Conservation (phyloP, 768 basidiomycete genomes). For the Pleurotus ostreatus region DNA sequence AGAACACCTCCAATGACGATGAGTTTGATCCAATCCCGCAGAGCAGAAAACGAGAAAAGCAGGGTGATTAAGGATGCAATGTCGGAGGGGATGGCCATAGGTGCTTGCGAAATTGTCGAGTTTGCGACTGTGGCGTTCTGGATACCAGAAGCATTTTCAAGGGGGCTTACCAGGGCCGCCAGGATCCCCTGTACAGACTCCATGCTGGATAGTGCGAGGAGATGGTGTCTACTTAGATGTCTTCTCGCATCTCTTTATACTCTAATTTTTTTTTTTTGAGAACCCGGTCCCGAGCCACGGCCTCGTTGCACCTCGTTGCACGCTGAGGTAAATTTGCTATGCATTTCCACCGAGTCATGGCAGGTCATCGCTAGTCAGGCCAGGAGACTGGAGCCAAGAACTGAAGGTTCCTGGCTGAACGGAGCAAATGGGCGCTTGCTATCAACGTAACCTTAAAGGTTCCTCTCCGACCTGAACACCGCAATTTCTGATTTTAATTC, state of each 20-base stretch:
- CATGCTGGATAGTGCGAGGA: not conserved
- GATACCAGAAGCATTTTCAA: not conserved
- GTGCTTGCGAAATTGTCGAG: conserved; percentile 16
- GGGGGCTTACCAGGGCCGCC: not conserved
- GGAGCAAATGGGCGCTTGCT: too few species aligned
- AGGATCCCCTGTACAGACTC: not conserved
- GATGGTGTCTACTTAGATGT: not conserved
- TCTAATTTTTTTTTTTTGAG: not conserved
- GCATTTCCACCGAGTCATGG: not conserved
- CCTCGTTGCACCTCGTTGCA: not conserved
- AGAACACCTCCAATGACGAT: conserved; percentile 58
- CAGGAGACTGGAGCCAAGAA: too few species aligned
- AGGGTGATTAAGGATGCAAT: conserved; percentile 35
- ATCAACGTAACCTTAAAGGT: too few species aligned
- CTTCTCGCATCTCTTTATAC: not conserved
- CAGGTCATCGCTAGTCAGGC: not conserved
- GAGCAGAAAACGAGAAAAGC: conserved; percentile 48
- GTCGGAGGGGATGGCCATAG: conserved; percentile 11
- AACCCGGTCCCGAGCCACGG: not conserved
- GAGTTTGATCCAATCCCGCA: conserved; percentile 63
- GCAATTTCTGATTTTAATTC: too few species aligned
- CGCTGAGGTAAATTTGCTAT: not conserved
- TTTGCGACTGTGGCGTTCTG: conserved; percentile 5
- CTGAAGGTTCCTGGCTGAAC: too few species aligned
- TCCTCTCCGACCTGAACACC: too few species aligned